Conservation (phyloP, 179 eudicot genomes). For the Patellifolia procumbens region DNA sequence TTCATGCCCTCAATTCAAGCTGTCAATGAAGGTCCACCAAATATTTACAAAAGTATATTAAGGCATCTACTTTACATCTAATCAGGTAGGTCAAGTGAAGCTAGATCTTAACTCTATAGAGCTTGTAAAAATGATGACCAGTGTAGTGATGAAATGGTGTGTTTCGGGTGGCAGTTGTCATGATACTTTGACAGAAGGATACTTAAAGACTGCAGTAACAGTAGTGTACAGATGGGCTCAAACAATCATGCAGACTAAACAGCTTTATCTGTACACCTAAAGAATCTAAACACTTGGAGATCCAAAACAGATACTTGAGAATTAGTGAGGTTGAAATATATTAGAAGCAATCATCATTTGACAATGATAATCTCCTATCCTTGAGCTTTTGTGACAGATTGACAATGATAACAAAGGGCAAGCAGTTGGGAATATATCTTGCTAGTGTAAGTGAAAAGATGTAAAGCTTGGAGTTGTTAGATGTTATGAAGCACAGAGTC, state of each 20-base stretch:
- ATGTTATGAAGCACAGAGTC: background rate
- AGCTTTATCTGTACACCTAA: background rate
- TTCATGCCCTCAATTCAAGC: background rate
- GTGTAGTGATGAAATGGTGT: background rate
- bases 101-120: too few relatives aligned
- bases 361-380: background rate
- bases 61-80: background rate
- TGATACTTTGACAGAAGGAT: background rate
- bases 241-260: background rate
- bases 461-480: background rate
- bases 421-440: background rate
- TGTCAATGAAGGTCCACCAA: background rate
- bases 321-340: background rate
- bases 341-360: background rate
- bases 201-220: background rate
- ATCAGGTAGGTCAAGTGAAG: background rate
- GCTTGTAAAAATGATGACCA: background rate
- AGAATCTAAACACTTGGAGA: background rate
- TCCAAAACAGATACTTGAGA: too few relatives aligned
- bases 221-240: background rate
- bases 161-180: background rate
- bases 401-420: background rate
- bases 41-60: background rate
- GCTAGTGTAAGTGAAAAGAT: background rate
- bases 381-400: too few relatives aligned